Percentiles rank a stretch among this genome's conserved stretches.
These are phyloP conservation scores for Sugiyamaella castrensis DNA, from an alignment of 1,139 yeast species.

Conservation along the genomic window DNA sequence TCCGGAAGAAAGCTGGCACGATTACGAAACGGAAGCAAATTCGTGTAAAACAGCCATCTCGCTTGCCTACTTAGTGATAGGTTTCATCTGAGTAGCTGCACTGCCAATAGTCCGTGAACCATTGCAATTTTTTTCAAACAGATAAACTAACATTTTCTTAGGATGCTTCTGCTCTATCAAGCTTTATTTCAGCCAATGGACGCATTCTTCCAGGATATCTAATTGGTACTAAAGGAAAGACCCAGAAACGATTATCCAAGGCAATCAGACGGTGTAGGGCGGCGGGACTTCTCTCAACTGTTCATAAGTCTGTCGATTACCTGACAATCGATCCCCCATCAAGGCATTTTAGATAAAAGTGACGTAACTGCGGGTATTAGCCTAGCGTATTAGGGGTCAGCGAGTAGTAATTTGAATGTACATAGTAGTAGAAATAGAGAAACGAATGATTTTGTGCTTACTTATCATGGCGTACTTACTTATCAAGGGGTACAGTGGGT, in stretches of 20 bases:
- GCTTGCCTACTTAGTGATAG: background rate
- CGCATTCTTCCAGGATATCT: constrained; percentile 57
- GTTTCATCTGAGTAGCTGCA: background rate
- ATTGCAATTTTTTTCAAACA: no score
- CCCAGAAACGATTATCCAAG: constrained; percentile 58
- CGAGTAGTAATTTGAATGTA: no score
- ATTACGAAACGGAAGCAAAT: no score
- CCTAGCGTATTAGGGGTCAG: no score
- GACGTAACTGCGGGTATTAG: background rate
- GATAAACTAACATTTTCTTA: constrained; percentile 29
- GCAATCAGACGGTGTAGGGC: constrained; percentile 69
- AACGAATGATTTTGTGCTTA: no score
- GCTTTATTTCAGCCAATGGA: constrained; percentile 59
- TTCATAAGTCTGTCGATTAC: constrained; percentile 48
- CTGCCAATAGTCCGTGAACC: no score
- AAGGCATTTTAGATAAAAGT: constrained; percentile 6
- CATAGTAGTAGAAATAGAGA: no score
- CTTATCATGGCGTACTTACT: no score
- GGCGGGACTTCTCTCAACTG: constrained; percentile 63
- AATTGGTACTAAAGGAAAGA: constrained; percentile 55
- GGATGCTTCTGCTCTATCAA: constrained; percentile 53
- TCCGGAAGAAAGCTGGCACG: no score
- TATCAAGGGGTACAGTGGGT: no score
- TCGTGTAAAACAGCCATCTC: constrained; percentile 1
- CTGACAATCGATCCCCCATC: constrained; percentile 19